phyloP scores from a whole-genome alignment of 495 filamentous ascomycete species.

The Penicillium canariense region DNA sequence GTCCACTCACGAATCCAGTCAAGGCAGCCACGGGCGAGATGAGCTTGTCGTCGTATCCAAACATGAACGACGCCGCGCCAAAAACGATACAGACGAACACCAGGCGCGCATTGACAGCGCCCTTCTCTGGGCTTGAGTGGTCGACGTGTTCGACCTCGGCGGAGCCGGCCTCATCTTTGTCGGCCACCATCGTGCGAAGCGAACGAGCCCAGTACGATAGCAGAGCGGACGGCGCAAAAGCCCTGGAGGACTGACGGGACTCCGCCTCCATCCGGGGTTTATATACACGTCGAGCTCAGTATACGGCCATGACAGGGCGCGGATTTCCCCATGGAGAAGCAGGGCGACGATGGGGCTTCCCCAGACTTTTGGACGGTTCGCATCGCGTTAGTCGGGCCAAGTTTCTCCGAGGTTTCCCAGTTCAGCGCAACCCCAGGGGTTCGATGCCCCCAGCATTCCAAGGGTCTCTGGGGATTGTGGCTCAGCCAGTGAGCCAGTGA shows the following conservation, averaged over 20 bases:
- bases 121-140: constrained; percentile 8
- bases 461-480: too few relatives aligned
- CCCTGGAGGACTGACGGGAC: background rate
- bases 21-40: constrained; percentile 42
- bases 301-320: background rate
- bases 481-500: too few relatives aligned
- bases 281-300: constrained; percentile 3
- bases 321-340: constrained; percentile 20
- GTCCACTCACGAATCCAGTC: constrained; percentile 32
- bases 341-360: constrained; percentile 9
- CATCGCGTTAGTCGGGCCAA: constrained; percentile 1
- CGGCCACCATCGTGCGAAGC: constrained; percentile 7
- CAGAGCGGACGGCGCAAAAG: constrained; percentile 3
- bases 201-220: constrained; percentile 7
- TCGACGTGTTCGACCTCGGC: constrained; percentile 27
- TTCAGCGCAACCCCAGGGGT: background rate
- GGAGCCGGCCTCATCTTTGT: constrained; percentile 6
- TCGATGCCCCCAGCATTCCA: too few relatives aligned
- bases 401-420: constrained; percentile 27
- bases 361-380: constrained; percentile 13
- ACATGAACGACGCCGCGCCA: constrained; percentile 38
- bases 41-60: constrained; percentile 41
- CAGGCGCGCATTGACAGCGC: constrained; percentile 28
- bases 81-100: constrained; percentile 34
- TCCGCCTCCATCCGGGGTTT: constrained; percentile 7